These are phyloP conservation scores for Suillus subluteus DNA, from an alignment of 768 basidiomycete species.

Conservation along the genomic window DNA sequence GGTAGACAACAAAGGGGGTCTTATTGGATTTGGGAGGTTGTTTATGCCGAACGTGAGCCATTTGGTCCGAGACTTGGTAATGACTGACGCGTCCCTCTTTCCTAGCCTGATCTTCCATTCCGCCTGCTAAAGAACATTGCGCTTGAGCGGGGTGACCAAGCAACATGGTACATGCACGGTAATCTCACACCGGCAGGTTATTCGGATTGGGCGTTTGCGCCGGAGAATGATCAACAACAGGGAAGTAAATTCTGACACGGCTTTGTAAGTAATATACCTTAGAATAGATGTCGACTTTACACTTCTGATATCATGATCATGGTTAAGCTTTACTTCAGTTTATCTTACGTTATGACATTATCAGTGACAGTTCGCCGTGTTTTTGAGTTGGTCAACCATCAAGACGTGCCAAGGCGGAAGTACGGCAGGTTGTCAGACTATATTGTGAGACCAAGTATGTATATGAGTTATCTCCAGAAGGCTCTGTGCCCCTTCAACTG, in stretches of 20 bases:
- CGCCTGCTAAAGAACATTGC: constrained; percentile 28
- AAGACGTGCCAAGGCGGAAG: neutral
- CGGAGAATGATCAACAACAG: neutral
- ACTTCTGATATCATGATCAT: too few species aligned
- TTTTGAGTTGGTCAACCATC: too few species aligned
- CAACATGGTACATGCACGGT: constrained; percentile 28
- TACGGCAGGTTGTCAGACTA: neutral
- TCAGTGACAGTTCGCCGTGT: too few species aligned
- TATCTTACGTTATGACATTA: too few species aligned
- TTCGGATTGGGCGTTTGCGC: constrained; percentile 34
- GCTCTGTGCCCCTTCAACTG: neutral
- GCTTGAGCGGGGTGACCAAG: constrained; percentile 22
- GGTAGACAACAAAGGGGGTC: constrained; percentile 37
- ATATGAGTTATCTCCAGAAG: neutral
- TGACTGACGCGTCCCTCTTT: neutral
- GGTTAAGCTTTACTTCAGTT: too few species aligned
- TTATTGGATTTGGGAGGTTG: constrained; percentile 41
- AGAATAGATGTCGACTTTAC: too few species aligned
- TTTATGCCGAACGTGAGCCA: constrained; percentile 43
- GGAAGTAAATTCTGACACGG: neutral
- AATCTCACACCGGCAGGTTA: constrained; percentile 30
- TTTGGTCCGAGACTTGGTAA: neutral
- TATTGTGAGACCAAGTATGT: too few species aligned
- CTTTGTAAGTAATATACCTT: neutral
- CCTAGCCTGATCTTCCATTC: constrained; percentile 36